Base-by-base conservation (phyloP, 163 green algal genomes). In the Prototheca wickerhamii region DNA sequence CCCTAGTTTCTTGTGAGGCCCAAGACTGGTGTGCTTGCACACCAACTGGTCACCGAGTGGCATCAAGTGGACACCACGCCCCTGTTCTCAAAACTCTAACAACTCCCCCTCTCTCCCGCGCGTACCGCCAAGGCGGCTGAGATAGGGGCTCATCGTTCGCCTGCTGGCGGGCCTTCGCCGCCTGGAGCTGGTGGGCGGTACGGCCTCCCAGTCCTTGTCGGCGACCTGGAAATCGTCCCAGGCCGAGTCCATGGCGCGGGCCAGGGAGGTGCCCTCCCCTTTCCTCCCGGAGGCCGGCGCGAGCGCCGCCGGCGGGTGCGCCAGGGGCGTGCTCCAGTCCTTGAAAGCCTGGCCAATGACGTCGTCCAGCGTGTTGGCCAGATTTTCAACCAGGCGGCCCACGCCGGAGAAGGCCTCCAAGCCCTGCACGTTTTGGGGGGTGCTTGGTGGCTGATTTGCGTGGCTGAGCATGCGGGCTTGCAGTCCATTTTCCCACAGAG, bases 301-400 rank as follows among this genome's bases (percentile, higher is more conserved):
- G 49, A 21, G 21, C 40, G 23, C 49, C 21, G 21, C 20, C n/a
- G 60, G 42, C 33, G 20, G 34, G 10, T 2, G 7, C 2, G 44
- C 18, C 20, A 44, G 10, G 4, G 37, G 50, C 29, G 32, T 60
- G 30, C 52, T 34, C 72, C 72, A 79, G 26, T 75, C 67, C 55
- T 75, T 67, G 60, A 79, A 75, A 2, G 72, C 72, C 53, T 79
- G 67, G 1, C 67, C 72, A 52, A 79, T 79, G 17, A 75, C 63
- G n/a, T 29, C 61, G 60, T 79, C 72, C 37, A 79, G 58, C 1
- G 72, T 79, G 43, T 67, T 31, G 17, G 72, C 67, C 61, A 79
- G 63, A 33, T 50, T 63, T 54, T 79, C 72, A 37, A 79, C 67
- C 26, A 79, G 32, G 26, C 66, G 69, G 40, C 67, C 63, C 58